phyloP scores from a whole-genome alignment of 148 eudicot species.

The Silene uniflora region DNA sequence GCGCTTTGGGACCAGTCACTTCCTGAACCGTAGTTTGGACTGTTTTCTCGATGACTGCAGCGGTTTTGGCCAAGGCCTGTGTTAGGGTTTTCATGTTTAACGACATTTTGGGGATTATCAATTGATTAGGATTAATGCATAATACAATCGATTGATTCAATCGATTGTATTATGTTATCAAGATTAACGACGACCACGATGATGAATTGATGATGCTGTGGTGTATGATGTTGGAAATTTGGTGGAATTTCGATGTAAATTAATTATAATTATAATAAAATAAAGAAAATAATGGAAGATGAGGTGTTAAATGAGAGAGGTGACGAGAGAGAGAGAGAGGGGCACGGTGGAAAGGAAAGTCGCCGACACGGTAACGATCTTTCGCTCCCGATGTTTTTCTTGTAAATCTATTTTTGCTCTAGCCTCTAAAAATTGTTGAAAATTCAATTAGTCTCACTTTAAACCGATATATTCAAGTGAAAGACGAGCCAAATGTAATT shows the following conservation, averaged over 20 bases:
- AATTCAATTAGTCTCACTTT: too few relatives aligned
- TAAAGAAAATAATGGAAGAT: neutral
- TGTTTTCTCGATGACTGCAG: slow-evolving; percentile 86
- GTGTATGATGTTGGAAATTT: neutral
- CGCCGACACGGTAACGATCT: neutral
- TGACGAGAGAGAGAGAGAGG: neutral
- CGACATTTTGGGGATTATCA: neutral
- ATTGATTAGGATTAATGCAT: neutral
- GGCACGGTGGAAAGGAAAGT: neutral
- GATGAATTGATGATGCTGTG: neutral
- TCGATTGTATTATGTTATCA: too few relatives aligned
- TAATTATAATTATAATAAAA: too few relatives aligned
- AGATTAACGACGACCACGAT: neutral
- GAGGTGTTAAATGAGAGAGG: neutral
- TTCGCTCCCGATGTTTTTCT: neutral
- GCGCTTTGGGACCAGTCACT: slow-evolving; percentile 88
- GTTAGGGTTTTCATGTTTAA: slow-evolving; percentile 77
- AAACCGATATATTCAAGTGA: too few relatives aligned
- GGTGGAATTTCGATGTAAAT: neutral
- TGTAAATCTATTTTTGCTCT: too few relatives aligned
- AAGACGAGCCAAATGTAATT: too few relatives aligned
- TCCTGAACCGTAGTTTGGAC: slow-evolving; percentile 90
- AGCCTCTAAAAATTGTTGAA: too few relatives aligned
- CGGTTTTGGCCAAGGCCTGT: slow-evolving; percentile 90
- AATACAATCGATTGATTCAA: neutral